phyloP scores from a whole-genome alignment of 768 basidiomycete species.

The Asterophora parasitica region DNA sequence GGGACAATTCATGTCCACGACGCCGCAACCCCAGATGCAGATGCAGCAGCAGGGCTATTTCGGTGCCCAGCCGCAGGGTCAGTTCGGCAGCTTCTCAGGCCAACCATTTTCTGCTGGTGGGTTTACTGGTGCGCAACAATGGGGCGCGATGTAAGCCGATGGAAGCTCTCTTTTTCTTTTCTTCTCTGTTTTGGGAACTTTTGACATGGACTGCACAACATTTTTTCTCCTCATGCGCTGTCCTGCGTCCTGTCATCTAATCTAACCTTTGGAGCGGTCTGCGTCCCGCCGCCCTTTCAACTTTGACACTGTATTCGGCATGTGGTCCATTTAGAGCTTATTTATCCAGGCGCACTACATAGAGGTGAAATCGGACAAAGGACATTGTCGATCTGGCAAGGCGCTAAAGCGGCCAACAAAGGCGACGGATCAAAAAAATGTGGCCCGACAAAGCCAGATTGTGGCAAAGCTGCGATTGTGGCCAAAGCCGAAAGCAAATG shows the following conservation, averaged over 20 bases:
- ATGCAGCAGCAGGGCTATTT: constrained; percentile 16
- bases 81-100: constrained; percentile 20
- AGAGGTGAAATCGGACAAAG: not conserved
- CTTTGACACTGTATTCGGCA: not conserved
- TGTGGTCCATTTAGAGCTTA: too few species aligned
- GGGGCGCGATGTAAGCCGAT: constrained; percentile 32
- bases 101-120: constrained; percentile 10
- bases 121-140: constrained; percentile 24
- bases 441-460: not conserved
- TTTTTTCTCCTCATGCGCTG: not conserved
- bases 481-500: not conserved
- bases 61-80: constrained; percentile 17
- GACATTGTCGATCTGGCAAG: too few species aligned
- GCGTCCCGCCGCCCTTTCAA: too few species aligned
- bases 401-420: not conserved
- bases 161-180: not conserved
- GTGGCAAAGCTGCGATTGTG: not conserved
- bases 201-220: not conserved
- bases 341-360: too few species aligned
- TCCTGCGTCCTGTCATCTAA: not conserved
- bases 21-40: constrained; percentile 26
- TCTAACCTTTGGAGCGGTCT: not conserved
- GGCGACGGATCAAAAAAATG: not conserved
- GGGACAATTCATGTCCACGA: constrained; percentile 19
- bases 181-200: not conserved